These are phyloP conservation scores for Metschnikowia noctiluminum DNA, from an alignment of 805 yeast species.

Conservation along the genomic window DNA sequence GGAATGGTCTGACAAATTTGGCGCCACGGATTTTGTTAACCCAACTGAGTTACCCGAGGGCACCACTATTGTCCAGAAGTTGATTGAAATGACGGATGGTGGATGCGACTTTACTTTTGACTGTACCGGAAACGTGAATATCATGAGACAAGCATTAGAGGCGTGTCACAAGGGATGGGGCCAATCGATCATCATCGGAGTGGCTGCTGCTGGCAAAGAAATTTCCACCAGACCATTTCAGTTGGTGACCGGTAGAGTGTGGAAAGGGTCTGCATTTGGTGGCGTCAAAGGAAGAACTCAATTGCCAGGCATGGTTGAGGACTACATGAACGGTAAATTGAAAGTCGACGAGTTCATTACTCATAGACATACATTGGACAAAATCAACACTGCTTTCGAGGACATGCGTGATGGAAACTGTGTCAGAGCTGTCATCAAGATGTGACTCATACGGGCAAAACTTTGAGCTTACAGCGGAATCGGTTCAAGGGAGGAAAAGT, in stretches of 20 bases:
- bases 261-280: constrained; percentile 99
- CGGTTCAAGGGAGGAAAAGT: too few relatives aligned
- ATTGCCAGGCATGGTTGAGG: constrained; percentile 85
- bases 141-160: constrained; percentile 95
- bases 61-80: constrained; percentile 71
- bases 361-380: constrained; percentile 72
- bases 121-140: constrained; percentile 94
- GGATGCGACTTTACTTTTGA: constrained; percentile 96
- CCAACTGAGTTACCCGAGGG: constrained; percentile 75
- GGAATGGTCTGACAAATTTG: constrained; percentile 83
- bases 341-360: constrained; percentile 95
- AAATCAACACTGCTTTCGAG: constrained; percentile 86
- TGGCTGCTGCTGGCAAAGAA: constrained; percentile 97
- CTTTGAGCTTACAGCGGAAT: constrained; percentile 4
- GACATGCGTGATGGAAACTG: constrained; percentile 94
- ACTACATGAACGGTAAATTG: constrained; percentile 74
- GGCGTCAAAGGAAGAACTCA: constrained; percentile 98
- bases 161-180: constrained; percentile 99
- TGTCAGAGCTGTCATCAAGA: constrained; percentile 82
- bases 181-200: constrained; percentile 90
- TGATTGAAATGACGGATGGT: constrained; percentile 91
- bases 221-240: constrained; percentile 98
- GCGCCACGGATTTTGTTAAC: constrained; percentile 94
- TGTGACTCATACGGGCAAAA: constrained; percentile 23
- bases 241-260: constrained; percentile 96